A percentile compares a stretch with the other conserved stretches of the same genome.
Conservation (phyloP, 805 yeast species). For the Ogataea trehaloabstinens region DNA sequence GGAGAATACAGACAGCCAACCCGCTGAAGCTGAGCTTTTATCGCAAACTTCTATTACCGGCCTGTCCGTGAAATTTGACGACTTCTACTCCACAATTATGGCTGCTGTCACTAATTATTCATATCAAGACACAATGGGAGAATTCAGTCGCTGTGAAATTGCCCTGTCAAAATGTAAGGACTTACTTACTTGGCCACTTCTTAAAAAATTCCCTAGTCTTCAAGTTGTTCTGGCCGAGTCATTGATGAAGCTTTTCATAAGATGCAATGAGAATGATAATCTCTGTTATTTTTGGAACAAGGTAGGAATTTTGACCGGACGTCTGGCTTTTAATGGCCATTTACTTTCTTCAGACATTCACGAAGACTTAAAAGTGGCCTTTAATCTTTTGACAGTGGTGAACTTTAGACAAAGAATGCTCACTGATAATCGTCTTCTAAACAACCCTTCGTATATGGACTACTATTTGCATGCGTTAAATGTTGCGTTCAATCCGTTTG, state of each 20-base stretch:
- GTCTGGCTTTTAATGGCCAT: constrained; percentile 6
- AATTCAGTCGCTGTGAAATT: constrained; percentile 17
- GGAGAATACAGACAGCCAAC: not conserved
- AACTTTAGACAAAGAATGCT: constrained; percentile 8
- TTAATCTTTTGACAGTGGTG: constrained; percentile 17
- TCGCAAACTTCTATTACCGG: constrained; percentile 19
- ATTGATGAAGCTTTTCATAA: constrained; percentile 23
- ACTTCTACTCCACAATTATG: constrained; percentile 26
- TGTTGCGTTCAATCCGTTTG: constrained; percentile 15
- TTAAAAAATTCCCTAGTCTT: constrained; percentile 22
- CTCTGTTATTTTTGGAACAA: constrained; percentile 22
- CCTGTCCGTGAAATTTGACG: constrained; percentile 24
- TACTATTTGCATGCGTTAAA: constrained; percentile 5
- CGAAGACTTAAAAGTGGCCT: constrained; percentile 20
- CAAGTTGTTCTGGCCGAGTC: constrained; percentile 28
- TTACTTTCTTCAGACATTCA: constrained; percentile 8
- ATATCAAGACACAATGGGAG: constrained; percentile 17
- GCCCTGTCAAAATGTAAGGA: constrained; percentile 22
- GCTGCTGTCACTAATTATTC: constrained; percentile 18
- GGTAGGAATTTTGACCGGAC: constrained; percentile 16
- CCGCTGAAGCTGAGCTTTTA: constrained; percentile 5
- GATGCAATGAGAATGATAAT: constrained; percentile 15
- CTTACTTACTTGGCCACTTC: constrained; percentile 29
- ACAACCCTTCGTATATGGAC: constrained; percentile 1
- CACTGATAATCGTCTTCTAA: not conserved